phyloP scores from a whole-genome alignment of 2,329 filamentous ascomycete genomes.

The Fusarium tjaetaba region DNA sequence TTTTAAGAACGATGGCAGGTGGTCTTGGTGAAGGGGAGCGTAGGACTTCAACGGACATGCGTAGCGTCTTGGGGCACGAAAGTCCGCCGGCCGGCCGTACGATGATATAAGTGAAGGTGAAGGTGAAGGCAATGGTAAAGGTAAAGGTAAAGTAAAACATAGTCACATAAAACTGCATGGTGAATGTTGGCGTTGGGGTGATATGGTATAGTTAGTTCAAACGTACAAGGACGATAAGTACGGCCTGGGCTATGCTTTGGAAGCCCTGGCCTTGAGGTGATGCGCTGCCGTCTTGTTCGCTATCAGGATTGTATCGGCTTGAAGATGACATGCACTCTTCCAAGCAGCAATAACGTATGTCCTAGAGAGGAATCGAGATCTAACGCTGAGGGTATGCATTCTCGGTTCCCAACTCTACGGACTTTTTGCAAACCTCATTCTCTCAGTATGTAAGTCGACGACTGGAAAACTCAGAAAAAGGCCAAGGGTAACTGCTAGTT shows the following conservation, averaged over 20 bases:
- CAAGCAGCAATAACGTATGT: not conserved
- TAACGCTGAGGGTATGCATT: not conserved
- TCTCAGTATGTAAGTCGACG: not conserved
- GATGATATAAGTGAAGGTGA: constrained; percentile 25
- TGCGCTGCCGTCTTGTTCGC: not conserved
- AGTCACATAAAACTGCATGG: constrained; percentile 12
- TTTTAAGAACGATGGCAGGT: constrained; percentile 41
- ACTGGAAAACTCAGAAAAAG: not conserved
- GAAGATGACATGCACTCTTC: not conserved
- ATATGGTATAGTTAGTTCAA: constrained; percentile 6
- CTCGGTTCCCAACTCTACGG: not conserved
- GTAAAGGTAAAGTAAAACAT: constrained; percentile 3
- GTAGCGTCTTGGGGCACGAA: constrained; percentile 32
- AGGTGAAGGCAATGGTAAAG: not conserved
- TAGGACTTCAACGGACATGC: constrained; percentile 34
- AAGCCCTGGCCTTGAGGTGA: not conserved
- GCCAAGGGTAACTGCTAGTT: too few relatives aligned
- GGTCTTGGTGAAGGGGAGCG: constrained; percentile 41
- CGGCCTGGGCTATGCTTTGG: not conserved
- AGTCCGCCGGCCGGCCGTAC: constrained; percentile 14
- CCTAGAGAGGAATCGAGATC: not conserved
- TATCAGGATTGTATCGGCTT: not conserved
- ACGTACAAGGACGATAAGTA: constrained; percentile 1
- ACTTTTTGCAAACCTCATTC: not conserved
- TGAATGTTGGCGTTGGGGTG: constrained; percentile 25